Conservation (phyloP, 768 basidiomycete species). For the Rubroboletus satanas region DNA sequence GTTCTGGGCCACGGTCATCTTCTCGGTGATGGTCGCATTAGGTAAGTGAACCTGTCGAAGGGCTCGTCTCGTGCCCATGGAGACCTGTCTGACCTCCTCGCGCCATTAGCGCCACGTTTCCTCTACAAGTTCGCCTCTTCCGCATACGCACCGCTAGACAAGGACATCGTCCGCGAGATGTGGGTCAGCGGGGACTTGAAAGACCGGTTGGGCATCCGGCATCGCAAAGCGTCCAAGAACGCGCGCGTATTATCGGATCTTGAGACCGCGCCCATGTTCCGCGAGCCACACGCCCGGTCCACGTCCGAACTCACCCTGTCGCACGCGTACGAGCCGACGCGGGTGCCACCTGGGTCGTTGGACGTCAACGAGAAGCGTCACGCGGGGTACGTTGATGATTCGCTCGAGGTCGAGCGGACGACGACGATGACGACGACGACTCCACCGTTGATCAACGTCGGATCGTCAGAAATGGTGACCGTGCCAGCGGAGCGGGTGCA, state of each 20-base stretch:
- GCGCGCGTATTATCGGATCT: conserved; percentile 32
- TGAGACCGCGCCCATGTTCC: conserved; percentile 73
- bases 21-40: conserved; percentile 68
- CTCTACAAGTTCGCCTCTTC: conserved; percentile 67
- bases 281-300: conserved; percentile 58
- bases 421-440: not conserved
- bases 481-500: conserved; percentile 10
- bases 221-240: conserved; percentile 52
- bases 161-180: conserved; percentile 88
- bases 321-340: conserved; percentile 47
- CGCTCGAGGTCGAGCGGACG: conserved; percentile 1
- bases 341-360: conserved; percentile 24
- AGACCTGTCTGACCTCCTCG: conserved; percentile 2
- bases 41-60: conserved; percentile 41
- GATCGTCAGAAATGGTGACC: conserved; percentile 7
- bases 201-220: conserved; percentile 69
- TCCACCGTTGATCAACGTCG: conserved; percentile 14
- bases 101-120: conserved; percentile 68
- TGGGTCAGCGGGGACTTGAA: conserved; percentile 84
- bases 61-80: conserved; percentile 3
- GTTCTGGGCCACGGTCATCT: conserved; percentile 79
- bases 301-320: conserved; percentile 52
- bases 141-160: conserved; percentile 78
- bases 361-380: conserved; percentile 14
- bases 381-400: not conserved